Evolutionary conservation across 768 basidiomycete species (phyloP), one percentile per base, ranked within the genome.

Genomic region (Phanerochaete carnosa): DNA sequence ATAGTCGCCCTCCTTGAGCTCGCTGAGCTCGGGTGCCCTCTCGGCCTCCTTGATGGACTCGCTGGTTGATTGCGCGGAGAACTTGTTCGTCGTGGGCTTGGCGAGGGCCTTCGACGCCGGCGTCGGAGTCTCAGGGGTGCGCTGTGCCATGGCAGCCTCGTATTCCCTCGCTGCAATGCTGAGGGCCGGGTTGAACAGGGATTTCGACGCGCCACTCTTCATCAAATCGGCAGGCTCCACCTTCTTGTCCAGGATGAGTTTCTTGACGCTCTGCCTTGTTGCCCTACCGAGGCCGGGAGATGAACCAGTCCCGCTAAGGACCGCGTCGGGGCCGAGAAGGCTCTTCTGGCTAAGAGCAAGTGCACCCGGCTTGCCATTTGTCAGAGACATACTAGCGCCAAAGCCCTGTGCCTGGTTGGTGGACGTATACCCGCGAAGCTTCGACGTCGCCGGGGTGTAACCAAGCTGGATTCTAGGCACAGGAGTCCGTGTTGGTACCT

Each of bases 231-330:
- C 75, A 28, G 90, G 81, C 55, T 91, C 89, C 16, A 92, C 78
- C 70, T 88, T 93, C 74, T 91, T 94, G 69, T 94, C 90, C 62
- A 97, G 71, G 37, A 94, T 87, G 60, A 98, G 81, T 70, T 96
- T 96, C 79, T 98, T 98, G 60, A 96, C 92, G 69, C 93, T 96
- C 60, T 89, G 85, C 57, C 88, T 79, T 60, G 75, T 79, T 45
- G 84, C 90, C 66, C 83, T 88, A 6, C 90, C 90, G 52, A 92
- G 72, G 3, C 85, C 78, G 1, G 88, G 86, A 63, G 84, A 87
- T 11, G 82, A 75, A 58, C 83, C 83, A 9, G 74, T 71, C 29
- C 81, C 81, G 46, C 79, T 81, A 59, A 88, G 61, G 66, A 91
- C 84, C 0, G 80, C 77, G 62, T 94, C 91, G 3, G 89, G 80